A percentile compares a stretch with the other conserved stretches of the same genome.
Evolutionary conservation across 306 rosid species (phyloP).

Genomic region (Mimosa pudica): DNA sequence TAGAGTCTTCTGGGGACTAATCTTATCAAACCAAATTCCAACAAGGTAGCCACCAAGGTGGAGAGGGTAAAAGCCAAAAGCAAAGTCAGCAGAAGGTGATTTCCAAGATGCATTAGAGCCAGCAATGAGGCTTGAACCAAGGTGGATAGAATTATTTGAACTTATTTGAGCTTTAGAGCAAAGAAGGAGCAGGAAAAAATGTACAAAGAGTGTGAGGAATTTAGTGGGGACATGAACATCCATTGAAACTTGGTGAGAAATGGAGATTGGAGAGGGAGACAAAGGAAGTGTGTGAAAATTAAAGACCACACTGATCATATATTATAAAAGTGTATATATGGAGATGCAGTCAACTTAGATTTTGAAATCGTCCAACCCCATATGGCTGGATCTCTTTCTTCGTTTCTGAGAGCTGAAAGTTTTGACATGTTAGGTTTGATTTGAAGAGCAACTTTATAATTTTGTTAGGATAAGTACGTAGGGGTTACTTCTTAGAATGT

Average conservation of each 20-base stretch:
- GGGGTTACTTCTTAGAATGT: background rate
- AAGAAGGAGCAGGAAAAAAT: background rate
- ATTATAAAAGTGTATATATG: background rate
- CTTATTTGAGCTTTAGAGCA: slow-evolving; percentile 12
- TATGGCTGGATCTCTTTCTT: background rate
- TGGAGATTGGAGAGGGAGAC: background rate
- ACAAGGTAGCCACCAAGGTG: slow-evolving; percentile 13
- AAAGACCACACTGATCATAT: background rate
- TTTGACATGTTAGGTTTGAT: background rate
- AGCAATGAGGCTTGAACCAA: slow-evolving; percentile 34
- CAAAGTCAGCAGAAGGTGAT: slow-evolving; percentile 37
- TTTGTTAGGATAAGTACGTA: background rate
- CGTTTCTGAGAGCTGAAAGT: background rate
- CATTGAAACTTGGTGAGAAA: slow-evolving; percentile 9
- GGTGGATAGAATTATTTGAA: background rate
- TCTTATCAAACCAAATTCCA: slow-evolving; percentile 39
- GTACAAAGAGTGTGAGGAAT: background rate
- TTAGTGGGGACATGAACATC: slow-evolving; percentile 12
- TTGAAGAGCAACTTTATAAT: background rate
- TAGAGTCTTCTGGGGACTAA: slow-evolving; percentile 23
- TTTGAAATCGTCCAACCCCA: background rate
- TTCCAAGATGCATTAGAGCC: slow-evolving; percentile 40
- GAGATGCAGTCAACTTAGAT: background rate
- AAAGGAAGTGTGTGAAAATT: background rate
- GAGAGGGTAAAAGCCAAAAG: slow-evolving; percentile 40